Evolutionary conservation across 352 stramenopile species (phyloP), one percentile per base, ranked within the genome.

Genomic region (Aphanomyces astaci): DNA sequence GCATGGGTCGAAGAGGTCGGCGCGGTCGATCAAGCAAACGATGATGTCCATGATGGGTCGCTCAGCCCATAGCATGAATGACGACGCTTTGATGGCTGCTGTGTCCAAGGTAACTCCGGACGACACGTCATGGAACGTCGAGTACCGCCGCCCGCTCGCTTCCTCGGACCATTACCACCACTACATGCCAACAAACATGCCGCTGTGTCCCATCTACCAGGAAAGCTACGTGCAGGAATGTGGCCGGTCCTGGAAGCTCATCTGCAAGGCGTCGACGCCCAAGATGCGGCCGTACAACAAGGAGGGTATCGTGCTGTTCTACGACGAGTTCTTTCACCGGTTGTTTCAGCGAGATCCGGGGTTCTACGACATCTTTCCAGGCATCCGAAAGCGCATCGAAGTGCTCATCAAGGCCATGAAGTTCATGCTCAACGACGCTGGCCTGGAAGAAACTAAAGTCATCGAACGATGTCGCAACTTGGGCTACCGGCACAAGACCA

Each of bases 391-490:
- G 46, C 62, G 62, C 46, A 68, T 68, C 24, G 62, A 68, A 22
- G 46, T 60, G 43, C 51, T 68, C n/a, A 68, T 68, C 51, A 68
- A 68, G 22, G 62, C 62, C 11, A 60, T 68, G 40, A 68, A 68
- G 33, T 68, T 68, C 24, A 25, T 68, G 10, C 60, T 66, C 17
- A 49, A 48, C 54, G 33, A 45, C 17, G n/a, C 27, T 11, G 17
- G 31, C 31, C 2, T 66, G 7, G 39, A 53, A 22, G 56, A 57
- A 9, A 11, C 3, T 7, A 28, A 54, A 5, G 60, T 66, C 30
- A 55, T 43, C 17, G 15, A 66, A 5, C 60, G 60, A 22, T 66
- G 60, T 49, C 51, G 46, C 30, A 60, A 68, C 62, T 52, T 68
- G 15, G 62, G 62, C 4, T 48, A 62, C 51, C 62, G 62, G 0